These are phyloP conservation scores for Hortaea werneckii DNA, from an alignment of 2,329 filamentous ascomycete genomes.

Conservation along the genomic window DNA sequence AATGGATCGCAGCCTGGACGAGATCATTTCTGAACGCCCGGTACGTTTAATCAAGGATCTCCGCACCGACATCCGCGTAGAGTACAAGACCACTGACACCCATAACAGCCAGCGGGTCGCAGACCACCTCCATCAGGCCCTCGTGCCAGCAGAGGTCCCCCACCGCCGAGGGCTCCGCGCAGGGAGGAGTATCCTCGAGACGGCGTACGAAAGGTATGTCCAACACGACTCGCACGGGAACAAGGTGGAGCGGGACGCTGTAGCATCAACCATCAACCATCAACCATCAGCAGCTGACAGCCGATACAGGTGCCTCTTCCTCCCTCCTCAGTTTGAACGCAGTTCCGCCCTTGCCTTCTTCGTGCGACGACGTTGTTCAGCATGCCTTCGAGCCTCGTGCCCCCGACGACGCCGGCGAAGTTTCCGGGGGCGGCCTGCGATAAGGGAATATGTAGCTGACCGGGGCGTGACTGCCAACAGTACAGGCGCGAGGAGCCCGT, in stretches of 20 bases:
- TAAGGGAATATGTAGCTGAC: slow-evolving; percentile 22
- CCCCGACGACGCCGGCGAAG: too few relatives aligned
- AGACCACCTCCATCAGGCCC: slow-evolving; percentile 3
- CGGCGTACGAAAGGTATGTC: slow-evolving; percentile 75
- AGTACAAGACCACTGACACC: too few relatives aligned
- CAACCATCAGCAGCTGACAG: slow-evolving; percentile 2
- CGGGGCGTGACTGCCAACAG: slow-evolving; percentile 25
- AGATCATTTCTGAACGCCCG: slow-evolving; percentile 52
- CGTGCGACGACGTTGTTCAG: too few relatives aligned
- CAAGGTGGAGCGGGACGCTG: not conserved
- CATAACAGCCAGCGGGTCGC: not conserved
- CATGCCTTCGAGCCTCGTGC: too few relatives aligned
- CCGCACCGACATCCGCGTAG: too few relatives aligned
- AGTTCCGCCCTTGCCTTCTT: slow-evolving; percentile 15
- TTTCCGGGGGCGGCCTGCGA: too few relatives aligned
- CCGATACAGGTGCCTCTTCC: slow-evolving; percentile 31
- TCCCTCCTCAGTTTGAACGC: not conserved
- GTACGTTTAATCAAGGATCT: slow-evolving; percentile 29
- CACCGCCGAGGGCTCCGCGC: slow-evolving; percentile 50
- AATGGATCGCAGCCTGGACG: slow-evolving; percentile 57
- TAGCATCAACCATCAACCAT: not conserved
- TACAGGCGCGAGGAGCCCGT: slow-evolving; percentile 21
- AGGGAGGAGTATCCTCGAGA: slow-evolving; percentile 58
- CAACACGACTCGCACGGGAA: not conserved
- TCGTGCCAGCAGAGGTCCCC: slow-evolving; percentile 37